A percentile compares a stretch with the other conserved stretches of the same genome.
Conservation (phyloP, 768 basidiomycete species). For the Gloeopeniophorella convolvens region DNA sequence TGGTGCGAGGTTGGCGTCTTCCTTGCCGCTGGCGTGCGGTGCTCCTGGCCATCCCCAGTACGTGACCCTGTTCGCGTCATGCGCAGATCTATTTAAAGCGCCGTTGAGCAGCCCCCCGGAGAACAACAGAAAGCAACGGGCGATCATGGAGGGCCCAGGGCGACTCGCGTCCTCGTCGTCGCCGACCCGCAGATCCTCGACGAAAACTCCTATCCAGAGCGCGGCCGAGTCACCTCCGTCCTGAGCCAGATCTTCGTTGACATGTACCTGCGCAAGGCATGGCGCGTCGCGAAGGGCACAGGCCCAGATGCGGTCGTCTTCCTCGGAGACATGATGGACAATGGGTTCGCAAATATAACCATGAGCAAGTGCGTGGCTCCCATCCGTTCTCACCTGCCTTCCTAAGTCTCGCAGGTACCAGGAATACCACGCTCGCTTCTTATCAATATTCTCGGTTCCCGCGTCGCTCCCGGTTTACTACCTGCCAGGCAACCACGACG, state of each 20-base stretch:
- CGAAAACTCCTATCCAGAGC: slow-evolving; percentile 62
- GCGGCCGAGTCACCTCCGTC: slow-evolving; percentile 46
- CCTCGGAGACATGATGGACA: slow-evolving; percentile 91
- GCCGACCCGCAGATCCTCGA: slow-evolving; percentile 89
- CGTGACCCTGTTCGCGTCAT: neutral
- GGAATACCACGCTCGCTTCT: slow-evolving; percentile 59
- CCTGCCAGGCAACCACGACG: slow-evolving; percentile 89
- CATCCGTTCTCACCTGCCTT: slow-evolving; percentile 3
- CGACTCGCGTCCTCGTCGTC: slow-evolving; percentile 53
- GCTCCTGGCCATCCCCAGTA: slow-evolving; percentile 14
- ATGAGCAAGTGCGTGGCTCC: slow-evolving; percentile 55
- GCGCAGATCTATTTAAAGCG: slow-evolving; percentile 26
- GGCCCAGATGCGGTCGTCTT: slow-evolving; percentile 72
- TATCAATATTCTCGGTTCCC: slow-evolving; percentile 54
- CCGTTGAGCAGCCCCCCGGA: slow-evolving; percentile 54
- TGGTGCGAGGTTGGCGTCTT: slow-evolving; percentile 70
- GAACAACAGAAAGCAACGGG: slow-evolving; percentile 29
- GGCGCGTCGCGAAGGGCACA: slow-evolving; percentile 57
- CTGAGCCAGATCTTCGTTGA: slow-evolving; percentile 66
- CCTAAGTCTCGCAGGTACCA: slow-evolving; percentile 54
- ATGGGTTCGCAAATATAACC: slow-evolving; percentile 59
- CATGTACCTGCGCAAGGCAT: slow-evolving; percentile 78
- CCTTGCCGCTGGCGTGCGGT: slow-evolving; percentile 15
- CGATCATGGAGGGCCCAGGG: slow-evolving; percentile 1
- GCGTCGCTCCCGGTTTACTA: slow-evolving; percentile 50